Evolutionary conservation across 345 rosid genomes (phyloP).

Genomic region (Ceriops decandra): DNA sequence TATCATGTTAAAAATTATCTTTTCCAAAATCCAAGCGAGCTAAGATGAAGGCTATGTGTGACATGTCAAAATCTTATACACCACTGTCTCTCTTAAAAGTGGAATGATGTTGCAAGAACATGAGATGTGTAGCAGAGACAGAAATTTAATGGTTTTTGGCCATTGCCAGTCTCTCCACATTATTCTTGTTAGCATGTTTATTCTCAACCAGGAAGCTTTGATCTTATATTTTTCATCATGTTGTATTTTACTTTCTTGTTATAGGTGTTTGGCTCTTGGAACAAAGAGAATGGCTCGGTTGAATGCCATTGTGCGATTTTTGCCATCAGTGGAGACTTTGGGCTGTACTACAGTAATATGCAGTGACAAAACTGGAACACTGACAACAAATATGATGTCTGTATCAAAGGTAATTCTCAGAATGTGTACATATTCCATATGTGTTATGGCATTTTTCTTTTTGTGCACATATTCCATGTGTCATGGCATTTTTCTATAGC

Average conservation of each 20-base stretch:
- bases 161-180: neutral
- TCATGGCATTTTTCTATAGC: neutral
- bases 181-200: neutral
- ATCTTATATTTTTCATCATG: neutral
- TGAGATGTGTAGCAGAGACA: neutral
- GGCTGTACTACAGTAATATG: slow-evolving; percentile 99
- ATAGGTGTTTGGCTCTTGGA: slow-evolving; percentile 97
- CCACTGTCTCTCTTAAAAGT: neutral
- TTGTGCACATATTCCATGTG: neutral
- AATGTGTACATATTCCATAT: slow-evolving; percentile 4
- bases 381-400: slow-evolving; percentile 99
- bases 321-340: slow-evolving; percentile 97
- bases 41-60: neutral
- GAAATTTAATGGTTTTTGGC: no score
- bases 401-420: slow-evolving; percentile 73
- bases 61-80: slow-evolving; percentile 8
- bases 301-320: slow-evolving; percentile 94
- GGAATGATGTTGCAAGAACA: neutral
- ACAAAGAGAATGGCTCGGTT: slow-evolving; percentile 98
- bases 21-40: neutral
- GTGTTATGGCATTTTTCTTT: neutral
- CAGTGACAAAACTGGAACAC: slow-evolving; percentile 97
- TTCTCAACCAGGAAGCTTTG: slow-evolving; percentile 5
- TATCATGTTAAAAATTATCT: neutral
- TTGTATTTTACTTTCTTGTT: slow-evolving; percentile 10